Base-by-base conservation (phyloP, 2,329 filamentous ascomycete genomes). In the Monosporascus sp. region DNA sequence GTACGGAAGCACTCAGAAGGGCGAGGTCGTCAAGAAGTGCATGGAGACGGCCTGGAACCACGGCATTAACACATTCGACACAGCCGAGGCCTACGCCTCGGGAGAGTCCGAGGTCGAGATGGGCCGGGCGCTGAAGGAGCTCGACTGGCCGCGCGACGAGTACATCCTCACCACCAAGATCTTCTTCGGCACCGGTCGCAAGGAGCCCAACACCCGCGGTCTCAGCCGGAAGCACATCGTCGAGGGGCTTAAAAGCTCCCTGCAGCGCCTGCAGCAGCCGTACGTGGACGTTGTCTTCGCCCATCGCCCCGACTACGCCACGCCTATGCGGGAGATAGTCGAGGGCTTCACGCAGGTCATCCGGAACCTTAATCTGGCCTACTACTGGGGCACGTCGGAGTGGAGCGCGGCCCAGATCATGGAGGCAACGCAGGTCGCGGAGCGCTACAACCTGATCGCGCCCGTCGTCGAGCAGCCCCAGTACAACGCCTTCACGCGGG, bases 221-320 rank as follows among this genome's bases (percentile, higher is more conserved):
- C 69, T 80, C 31, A 75, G 71, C 41, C 69, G 76, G 19, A 80
- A 80, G 66, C 77, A 80, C 62, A 65, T 80, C 51, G 69, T 79
- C 53, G 78, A 86, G 68, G 82, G 81, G 35, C 69, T 84, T 51
- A 80, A 84, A 71, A 74, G 72, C 65, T 81, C 75, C 2, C 69
- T 85, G n/a, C 70, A 75, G 59, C 75, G 85, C 27, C 74, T 88
- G 49, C 76, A 85, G 63, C 76, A 81, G 51, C 78, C 79, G n/a
- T 89, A 89, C 63, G 84, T 86, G 51, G 84, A 86, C 65, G 72
- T 86, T 45, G 77, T 86, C 38, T 81, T 85, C 52, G 82, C 83
- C 3, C 83, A 86, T 67, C 74, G 82, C 26, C 78, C 80, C 17
- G 84, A 86, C 58, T 68, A 71, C 20, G 74, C 74, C 52, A 82